Percentiles rank a stretch among this genome's conserved stretches.
phyloP scores from a whole-genome alignment of 208 protist species.

The Crithidia mellificae region DNA sequence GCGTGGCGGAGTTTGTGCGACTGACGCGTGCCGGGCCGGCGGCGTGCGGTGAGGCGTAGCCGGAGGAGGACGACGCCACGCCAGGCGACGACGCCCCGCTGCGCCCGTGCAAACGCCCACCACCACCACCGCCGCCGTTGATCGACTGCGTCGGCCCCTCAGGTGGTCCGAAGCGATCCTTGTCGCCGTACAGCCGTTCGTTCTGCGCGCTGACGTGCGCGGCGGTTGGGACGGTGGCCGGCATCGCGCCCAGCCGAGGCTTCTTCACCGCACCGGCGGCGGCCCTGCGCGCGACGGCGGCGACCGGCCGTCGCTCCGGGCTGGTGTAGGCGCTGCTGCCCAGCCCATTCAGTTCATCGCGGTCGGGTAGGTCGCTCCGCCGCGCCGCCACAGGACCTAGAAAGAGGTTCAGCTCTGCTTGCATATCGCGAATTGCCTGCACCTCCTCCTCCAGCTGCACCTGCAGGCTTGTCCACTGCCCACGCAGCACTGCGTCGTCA shows the following conservation, averaged over 20 bases:
- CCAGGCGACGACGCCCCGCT: slow-evolving; percentile 5
- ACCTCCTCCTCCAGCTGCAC: slow-evolving; percentile 48
- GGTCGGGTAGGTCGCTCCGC: slow-evolving; percentile 5
- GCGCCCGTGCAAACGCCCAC: background rate
- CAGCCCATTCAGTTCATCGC: slow-evolving; percentile 5
- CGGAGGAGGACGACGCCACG: background rate
- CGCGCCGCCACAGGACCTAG: slow-evolving; percentile 17
- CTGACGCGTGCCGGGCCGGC: background rate
- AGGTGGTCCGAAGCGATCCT: slow-evolving; percentile 77
- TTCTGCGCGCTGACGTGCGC: slow-evolving; percentile 40
- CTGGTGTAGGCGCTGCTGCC: slow-evolving; percentile 8
- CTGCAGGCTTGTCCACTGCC: slow-evolving; percentile 44
- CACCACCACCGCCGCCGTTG: too few relatives aligned
- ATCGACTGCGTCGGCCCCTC: slow-evolving; percentile 31
- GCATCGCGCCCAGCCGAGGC: slow-evolving; percentile 9
- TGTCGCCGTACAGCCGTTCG: slow-evolving; percentile 72
- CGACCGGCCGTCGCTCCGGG: slow-evolving; percentile 6
- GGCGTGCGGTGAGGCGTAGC: slow-evolving; percentile 1
- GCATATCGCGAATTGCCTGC: slow-evolving; percentile 34
- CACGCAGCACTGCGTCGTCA: slow-evolving; percentile 27
- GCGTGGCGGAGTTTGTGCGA: slow-evolving; percentile 14
- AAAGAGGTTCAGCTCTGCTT: slow-evolving; percentile 40
- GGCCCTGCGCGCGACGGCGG: background rate
- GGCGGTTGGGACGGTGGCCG: background rate
- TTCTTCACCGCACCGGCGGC: slow-evolving; percentile 12